Evolutionary conservation across 1,284 basidiomycete genomes (phyloP).

Genomic region (Erythrobasidium hasegawianum): DNA sequence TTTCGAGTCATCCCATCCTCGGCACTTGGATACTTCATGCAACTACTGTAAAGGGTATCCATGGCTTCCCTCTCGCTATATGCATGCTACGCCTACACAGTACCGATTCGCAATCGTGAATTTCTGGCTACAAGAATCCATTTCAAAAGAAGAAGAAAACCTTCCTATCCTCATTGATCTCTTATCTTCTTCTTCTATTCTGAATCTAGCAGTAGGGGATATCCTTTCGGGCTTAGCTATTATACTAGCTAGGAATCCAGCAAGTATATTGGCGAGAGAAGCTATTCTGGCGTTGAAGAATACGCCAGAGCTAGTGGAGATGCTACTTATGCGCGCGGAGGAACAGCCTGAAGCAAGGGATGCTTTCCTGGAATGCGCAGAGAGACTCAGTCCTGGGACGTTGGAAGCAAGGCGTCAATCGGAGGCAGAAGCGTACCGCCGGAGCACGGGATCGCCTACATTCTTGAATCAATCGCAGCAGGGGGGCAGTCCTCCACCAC

Average conservation of each 20-base stretch:
- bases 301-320: not conserved
- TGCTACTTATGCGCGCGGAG: not conserved
- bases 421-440: not conserved
- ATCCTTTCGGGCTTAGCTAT: slow-evolving; percentile 66
- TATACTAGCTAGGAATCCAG: not conserved
- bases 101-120: slow-evolving; percentile 87
- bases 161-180: slow-evolving; percentile 77
- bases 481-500: too few relatives aligned
- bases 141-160: slow-evolving; percentile 62
- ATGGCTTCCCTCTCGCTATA: slow-evolving; percentile 73
- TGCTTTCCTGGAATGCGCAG: not conserved
- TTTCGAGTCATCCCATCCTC: slow-evolving; percentile 69
- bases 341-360: not conserved
- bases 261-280: not conserved
- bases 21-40: slow-evolving; percentile 77
- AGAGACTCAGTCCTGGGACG: not conserved
- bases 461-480: not conserved
- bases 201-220: slow-evolving; percentile 88
- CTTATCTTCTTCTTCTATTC: slow-evolving; percentile 71
- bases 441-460: too few relatives aligned
- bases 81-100: slow-evolving; percentile 83
- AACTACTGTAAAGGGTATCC: slow-evolving; percentile 66
- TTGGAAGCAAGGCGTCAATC: not conserved
- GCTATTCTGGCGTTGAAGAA: not conserved
- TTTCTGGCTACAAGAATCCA: slow-evolving; percentile 72